phyloP scores from a whole-genome alignment of 2,329 filamentous ascomycete species.

The Fonsecaea nubica region DNA sequence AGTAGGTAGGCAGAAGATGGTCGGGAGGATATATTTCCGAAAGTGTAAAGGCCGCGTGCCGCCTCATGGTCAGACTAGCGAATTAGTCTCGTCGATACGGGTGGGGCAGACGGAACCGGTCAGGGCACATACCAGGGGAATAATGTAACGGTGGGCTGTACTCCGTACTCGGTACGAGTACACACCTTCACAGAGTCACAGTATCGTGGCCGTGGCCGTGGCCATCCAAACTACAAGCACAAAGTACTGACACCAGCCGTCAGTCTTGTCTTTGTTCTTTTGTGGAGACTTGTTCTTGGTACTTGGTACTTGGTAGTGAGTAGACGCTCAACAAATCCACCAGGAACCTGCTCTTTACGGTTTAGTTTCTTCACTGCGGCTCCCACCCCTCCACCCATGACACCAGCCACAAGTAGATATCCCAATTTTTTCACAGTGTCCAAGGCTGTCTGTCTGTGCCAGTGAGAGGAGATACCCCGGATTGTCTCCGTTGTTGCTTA shows the following conservation, averaged over 20 bases:
- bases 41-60: not conserved
- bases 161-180: too few relatives aligned
- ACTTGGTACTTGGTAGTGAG: not conserved
- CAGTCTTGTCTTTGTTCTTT: too few relatives aligned
- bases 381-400: not conserved
- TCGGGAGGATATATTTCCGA: slow-evolving; percentile 3
- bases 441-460: too few relatives aligned
- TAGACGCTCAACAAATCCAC: not conserved
- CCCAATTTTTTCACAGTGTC: too few relatives aligned
- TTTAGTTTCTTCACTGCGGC: not conserved
- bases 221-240: too few relatives aligned
- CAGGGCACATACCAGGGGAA: too few relatives aligned
- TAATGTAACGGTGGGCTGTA: too few relatives aligned
- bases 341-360: not conserved
- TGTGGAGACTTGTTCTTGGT: not conserved
- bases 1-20: not conserved
- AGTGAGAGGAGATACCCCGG: not conserved
- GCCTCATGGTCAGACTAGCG: not conserved
- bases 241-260: too few relatives aligned
- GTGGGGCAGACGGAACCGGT: too few relatives aligned
- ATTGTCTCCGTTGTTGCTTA: not conserved
- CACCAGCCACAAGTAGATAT: too few relatives aligned
- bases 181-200: too few relatives aligned
- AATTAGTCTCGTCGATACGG: not conserved
- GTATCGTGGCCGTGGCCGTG: too few relatives aligned